These are phyloP conservation scores for Gillenia trifoliata DNA, from an alignment of 306 rosid species.

Conservation along the genomic window DNA sequence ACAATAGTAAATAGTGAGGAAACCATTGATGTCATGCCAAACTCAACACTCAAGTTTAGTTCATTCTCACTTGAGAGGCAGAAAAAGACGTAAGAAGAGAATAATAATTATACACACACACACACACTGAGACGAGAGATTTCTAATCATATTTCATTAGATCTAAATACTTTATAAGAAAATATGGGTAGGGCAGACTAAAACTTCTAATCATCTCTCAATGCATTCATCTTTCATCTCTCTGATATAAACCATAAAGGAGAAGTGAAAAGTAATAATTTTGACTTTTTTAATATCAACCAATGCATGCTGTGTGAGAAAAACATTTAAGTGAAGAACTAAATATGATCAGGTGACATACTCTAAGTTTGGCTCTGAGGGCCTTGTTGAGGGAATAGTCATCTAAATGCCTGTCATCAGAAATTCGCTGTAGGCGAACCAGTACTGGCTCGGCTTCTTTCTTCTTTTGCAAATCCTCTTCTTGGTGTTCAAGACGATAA, in stretches of 20 bases:
- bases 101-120: neutral
- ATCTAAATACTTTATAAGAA: neutral
- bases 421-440: conserved; percentile 67
- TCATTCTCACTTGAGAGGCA: neutral
- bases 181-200: neutral
- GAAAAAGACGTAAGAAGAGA: neutral
- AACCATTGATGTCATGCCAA: neutral
- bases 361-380: conserved; percentile 78
- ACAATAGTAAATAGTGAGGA: neutral
- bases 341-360: conserved; percentile 29
- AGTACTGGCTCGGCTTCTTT: conserved; percentile 87
- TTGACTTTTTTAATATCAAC: neutral
- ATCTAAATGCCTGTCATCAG: conserved; percentile 78
- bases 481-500: conserved; percentile 93
- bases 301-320: neutral
- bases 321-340: conserved; percentile 4
- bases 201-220: neutral
- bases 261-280: neutral
- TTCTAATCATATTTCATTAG: neutral
- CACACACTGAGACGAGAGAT: neutral
- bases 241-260: neutral
- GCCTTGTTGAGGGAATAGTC: conserved; percentile 65
- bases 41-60: neutral
- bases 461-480: conserved; percentile 75
- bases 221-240: neutral